A percentile compares a stretch with the other conserved stretches of the same genome.
Evolutionary conservation across 176 grass and related monocot species (phyloP).

Genomic region (Melocanna baccifera): DNA sequence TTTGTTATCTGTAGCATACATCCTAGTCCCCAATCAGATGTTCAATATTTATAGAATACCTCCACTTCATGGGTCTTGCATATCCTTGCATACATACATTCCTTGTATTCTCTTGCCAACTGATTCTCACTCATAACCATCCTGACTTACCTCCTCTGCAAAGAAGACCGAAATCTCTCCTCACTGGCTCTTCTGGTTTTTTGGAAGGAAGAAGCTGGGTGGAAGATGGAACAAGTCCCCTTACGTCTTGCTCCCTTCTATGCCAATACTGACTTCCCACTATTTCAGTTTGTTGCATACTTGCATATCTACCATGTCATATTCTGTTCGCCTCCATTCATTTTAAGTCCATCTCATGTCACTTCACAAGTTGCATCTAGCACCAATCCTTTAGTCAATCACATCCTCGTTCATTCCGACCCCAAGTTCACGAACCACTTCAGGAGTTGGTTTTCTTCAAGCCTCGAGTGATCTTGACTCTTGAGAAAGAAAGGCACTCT

Average conservation of each 20-base stretch:
- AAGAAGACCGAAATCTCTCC: constrained; percentile 21
- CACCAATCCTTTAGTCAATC: background rate
- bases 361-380: constrained; percentile 5
- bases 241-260: constrained; percentile 2
- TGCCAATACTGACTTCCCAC: constrained; percentile 6
- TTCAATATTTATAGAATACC: constrained; percentile 31
- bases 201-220: constrained; percentile 58
- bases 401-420: background rate
- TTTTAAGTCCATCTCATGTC: background rate
- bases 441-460: constrained; percentile 8
- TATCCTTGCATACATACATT: constrained; percentile 28
- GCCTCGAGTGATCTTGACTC: background rate
- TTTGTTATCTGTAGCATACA: background rate
- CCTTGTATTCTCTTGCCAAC: constrained; percentile 9
- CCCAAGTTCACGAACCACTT: background rate
- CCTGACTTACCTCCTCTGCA: constrained; percentile 16
- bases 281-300: background rate
- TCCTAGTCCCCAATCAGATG: background rate
- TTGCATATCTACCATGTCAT: constrained; percentile 22
- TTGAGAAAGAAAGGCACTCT: background rate
- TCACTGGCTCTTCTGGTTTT: constrained; percentile 59
- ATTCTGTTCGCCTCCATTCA: background rate
- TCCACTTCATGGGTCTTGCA: constrained; percentile 25
- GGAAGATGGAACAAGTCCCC: constrained; percentile 21
- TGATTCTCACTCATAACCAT: constrained; percentile 21